Evolutionary conservation across 805 yeast species (phyloP), one percentile per base, ranked within the genome.

Genomic region (Saturnispora diversa): DNA sequence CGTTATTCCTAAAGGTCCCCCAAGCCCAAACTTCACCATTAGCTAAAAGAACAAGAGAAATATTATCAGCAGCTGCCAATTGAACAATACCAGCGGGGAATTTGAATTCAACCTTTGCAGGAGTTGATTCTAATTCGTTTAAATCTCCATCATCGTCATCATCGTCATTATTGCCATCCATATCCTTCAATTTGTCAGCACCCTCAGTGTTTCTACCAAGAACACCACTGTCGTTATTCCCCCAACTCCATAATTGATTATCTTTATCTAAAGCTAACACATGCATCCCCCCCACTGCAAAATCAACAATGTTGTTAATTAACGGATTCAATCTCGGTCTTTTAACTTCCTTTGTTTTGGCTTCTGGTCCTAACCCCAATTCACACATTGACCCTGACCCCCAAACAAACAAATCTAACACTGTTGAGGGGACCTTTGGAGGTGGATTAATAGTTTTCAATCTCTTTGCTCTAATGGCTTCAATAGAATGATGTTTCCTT

Each of bases 301-400:
- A 69, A 47, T 85, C 90, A 21, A 87, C 92, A 40, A 92, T 76
- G 22, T 80, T 83, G 17, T 63, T 62, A 2, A 75, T 67, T 46
- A 92, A 67, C 2, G 95, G 87, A 52, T 88, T 92, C 56, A 90
- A 67, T 50, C 99, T 74, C 13, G 99, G 99, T 56, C 99, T 77
- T 56, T 92, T 92, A 16, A 92, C 96, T 59, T 88, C 96, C 45
- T 87, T 86, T 27, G 86, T 90, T 49, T 73, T 81, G 2, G 94
- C 85, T n/a, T 69, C 74, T 8, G 97, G 97, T 1, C 98, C 99
- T n/a, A 92, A 68, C 1, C 99, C 99, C 22, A 92, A 69, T 59
- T 92, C 98, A 66, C 97, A 87, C 92, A 92, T 90, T 1, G 95
- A 80, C 2, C 98, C 98, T 2, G 94, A 75, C 30, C 99, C 99